Percentiles rank a stretch among this genome's conserved stretches.
phyloP scores from a whole-genome alignment of 257 asterid genomes.

The Solanum pinnatisectum region DNA sequence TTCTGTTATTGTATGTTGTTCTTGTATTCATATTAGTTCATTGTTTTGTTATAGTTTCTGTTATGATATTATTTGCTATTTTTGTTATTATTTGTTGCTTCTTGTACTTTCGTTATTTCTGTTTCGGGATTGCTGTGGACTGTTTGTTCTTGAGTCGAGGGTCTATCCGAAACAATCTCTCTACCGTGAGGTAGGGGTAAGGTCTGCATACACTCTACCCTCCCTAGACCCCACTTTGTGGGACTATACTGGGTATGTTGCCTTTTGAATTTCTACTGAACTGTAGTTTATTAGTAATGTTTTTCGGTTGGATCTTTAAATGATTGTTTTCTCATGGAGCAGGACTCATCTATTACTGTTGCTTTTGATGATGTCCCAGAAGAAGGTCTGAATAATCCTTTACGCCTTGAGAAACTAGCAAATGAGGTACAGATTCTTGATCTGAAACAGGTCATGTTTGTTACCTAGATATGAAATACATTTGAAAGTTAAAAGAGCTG shows the following conservation, averaged over 20 bases:
- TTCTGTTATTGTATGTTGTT: not conserved
- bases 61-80: not conserved
- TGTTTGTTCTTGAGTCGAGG: not conserved
- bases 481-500: not conserved
- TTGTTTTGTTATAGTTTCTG: not conserved
- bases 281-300: not conserved
- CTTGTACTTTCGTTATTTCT: not conserved
- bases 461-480: not conserved
- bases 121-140: not conserved
- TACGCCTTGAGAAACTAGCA: constrained; percentile 87
- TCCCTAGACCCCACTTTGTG: not conserved
- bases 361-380: constrained; percentile 95
- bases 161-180: not conserved
- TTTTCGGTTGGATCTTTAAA: not conserved
- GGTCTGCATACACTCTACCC: not conserved
- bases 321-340: constrained; percentile 17
- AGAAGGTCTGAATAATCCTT: constrained; percentile 80
- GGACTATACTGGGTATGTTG: not conserved
- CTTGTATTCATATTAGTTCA: not conserved
- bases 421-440: constrained; percentile 59
- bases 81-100: not conserved
- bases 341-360: constrained; percentile 91
- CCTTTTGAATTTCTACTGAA: not conserved
- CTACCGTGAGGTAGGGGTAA: not conserved
- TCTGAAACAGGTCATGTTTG: not conserved